Conservation (phyloP, 768 basidiomycete species). For the Lentinula boryana region DNA sequence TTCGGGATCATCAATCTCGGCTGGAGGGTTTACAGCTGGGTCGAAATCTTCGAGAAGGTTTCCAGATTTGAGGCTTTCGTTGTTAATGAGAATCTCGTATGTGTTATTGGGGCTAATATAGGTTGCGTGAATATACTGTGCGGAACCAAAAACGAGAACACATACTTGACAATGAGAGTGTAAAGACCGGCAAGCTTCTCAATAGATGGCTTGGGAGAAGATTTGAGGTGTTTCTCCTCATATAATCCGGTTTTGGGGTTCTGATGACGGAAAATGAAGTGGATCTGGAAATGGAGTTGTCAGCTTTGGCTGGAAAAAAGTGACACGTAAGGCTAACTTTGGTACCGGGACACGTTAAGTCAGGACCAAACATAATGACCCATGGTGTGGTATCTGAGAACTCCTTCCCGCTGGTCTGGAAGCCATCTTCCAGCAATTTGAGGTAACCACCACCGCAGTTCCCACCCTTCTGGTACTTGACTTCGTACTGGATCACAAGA, state of each 20-base stretch:
- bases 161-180: slow-evolving; percentile 88
- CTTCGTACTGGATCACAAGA: slow-evolving; percentile 96
- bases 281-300: slow-evolving; percentile 48
- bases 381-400: slow-evolving; percentile 92
- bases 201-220: slow-evolving; percentile 78
- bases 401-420: slow-evolving; percentile 90
- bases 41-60: slow-evolving; percentile 90
- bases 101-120: slow-evolving; percentile 80
- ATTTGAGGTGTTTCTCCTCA: slow-evolving; percentile 94
- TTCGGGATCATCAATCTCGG: slow-evolving; percentile 89
- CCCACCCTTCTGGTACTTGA: slow-evolving; percentile 98
- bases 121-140: neutral
- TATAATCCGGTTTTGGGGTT: slow-evolving; percentile 88
- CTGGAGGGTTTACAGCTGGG: slow-evolving; percentile 86
- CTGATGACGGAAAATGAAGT: slow-evolving; percentile 99
- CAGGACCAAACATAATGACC: slow-evolving; percentile 98
- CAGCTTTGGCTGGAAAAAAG: neutral
- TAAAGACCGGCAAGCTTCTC: slow-evolving; percentile 91
- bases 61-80: slow-evolving; percentile 73
- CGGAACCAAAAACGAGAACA: slow-evolving; percentile 10
- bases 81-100: slow-evolving; percentile 88
- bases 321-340: slow-evolving; percentile 46
- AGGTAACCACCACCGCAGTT: slow-evolving; percentile 99
- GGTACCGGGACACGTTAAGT: slow-evolving; percentile 87
- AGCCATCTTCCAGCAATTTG: slow-evolving; percentile 91